These are phyloP conservation scores for Hanseniaspora lindneri DNA, from an alignment of 805 yeast genomes.

Conservation along the genomic window DNA sequence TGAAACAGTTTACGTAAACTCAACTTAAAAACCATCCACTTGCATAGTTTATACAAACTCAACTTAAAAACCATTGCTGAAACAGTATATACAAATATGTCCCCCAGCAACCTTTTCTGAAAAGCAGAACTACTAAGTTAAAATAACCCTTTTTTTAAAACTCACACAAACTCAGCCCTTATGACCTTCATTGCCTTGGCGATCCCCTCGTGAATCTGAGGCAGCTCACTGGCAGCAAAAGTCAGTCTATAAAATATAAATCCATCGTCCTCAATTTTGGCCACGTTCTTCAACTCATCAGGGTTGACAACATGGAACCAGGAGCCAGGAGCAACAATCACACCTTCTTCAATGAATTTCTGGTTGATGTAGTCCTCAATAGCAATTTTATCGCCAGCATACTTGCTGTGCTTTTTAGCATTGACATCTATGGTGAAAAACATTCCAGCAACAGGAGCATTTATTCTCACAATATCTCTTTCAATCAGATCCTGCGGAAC, in stretches of 20 bases:
- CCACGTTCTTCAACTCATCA: constrained; percentile 1
- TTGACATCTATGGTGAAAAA: constrained; percentile 65
- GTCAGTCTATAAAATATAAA: constrained; percentile 71
- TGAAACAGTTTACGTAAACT: too few species aligned
- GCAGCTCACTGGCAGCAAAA: constrained; percentile 72
- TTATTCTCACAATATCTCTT: constrained; percentile 22
- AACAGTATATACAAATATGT: too few species aligned
- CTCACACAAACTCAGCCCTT: constrained; percentile 46
- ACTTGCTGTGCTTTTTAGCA: constrained; percentile 70
- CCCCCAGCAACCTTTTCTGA: too few species aligned
- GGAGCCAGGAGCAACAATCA: constrained; percentile 69
- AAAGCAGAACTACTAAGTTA: too few species aligned
- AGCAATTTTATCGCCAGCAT: constrained; percentile 48
- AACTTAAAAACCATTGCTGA: too few species aligned
- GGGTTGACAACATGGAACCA: constrained; percentile 44
- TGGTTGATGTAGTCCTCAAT: constrained; percentile 58
- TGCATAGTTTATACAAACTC: too few species aligned
- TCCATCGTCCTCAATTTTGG: constrained; percentile 20
- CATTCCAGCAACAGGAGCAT: constrained; percentile 77
- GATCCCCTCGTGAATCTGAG: constrained; percentile 47
- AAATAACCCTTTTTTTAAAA: too few species aligned
- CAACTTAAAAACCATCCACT: too few species aligned
- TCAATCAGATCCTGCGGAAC: constrained; percentile 35
- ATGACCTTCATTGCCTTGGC: constrained; percentile 57
- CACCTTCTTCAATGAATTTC: constrained; percentile 45